Evolutionary conservation across 2,329 filamentous ascomycete genomes (phyloP).

Genomic region (Penicillium sp.): DNA sequence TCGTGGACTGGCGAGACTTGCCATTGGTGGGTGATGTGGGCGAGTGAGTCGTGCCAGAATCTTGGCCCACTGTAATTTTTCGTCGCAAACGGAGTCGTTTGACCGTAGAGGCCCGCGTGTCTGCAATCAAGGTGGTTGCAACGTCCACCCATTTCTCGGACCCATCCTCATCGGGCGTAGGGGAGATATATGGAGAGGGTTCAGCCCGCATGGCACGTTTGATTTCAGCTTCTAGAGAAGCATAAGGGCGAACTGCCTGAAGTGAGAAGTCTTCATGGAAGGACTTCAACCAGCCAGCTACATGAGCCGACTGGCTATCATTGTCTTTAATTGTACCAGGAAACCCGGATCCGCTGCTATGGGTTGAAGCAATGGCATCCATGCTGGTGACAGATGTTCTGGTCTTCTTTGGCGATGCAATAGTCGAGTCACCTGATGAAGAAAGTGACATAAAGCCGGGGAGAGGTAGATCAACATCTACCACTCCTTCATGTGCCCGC

Average conservation of each 20-base stretch:
- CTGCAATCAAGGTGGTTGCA: slow-evolving; percentile 59
- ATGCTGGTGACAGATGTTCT: slow-evolving; percentile 55
- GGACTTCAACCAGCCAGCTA: slow-evolving; percentile 58
- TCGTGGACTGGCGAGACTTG: slow-evolving; percentile 30
- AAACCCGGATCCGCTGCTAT: slow-evolving; percentile 43
- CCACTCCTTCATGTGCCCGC: slow-evolving; percentile 61
- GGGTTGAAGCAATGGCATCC: slow-evolving; percentile 50
- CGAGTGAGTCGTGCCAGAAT: slow-evolving; percentile 21
- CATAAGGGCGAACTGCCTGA: slow-evolving; percentile 60
- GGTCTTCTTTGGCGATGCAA: slow-evolving; percentile 45
- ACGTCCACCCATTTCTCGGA: slow-evolving; percentile 58
- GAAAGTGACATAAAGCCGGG: slow-evolving; percentile 53
- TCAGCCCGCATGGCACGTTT: slow-evolving; percentile 59
- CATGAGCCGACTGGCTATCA: slow-evolving; percentile 55
- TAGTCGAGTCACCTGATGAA: slow-evolving; percentile 48
- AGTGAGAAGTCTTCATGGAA: slow-evolving; percentile 63
- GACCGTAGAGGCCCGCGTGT: slow-evolving; percentile 56
- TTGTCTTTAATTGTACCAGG: slow-evolving; percentile 34
- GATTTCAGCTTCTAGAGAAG: slow-evolving; percentile 55
- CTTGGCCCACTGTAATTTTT: slow-evolving; percentile 37
- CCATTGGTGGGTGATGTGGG: slow-evolving; percentile 23
- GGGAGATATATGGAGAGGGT: slow-evolving; percentile 45
- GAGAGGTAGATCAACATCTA: slow-evolving; percentile 61
- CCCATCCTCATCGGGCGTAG: slow-evolving; percentile 35
- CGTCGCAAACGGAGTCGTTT: slow-evolving; percentile 58